phyloP scores from a whole-genome alignment of 2,329 filamentous ascomycete genomes.

The Fusarium zealandicum region DNA sequence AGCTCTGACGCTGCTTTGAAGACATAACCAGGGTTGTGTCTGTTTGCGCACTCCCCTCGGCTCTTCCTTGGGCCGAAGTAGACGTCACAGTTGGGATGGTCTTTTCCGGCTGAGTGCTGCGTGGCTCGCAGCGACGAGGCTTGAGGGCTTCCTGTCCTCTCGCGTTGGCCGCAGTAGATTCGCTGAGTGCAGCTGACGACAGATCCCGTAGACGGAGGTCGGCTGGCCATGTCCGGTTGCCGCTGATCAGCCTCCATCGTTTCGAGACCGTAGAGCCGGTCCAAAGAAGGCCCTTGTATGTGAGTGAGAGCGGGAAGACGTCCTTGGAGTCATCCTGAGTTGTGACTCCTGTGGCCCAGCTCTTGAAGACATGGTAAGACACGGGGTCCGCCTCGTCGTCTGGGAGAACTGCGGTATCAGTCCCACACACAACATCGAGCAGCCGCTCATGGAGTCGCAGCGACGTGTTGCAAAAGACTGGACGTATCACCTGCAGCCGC shows the following conservation, averaged over 20 bases:
- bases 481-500: slow-evolving; percentile 36
- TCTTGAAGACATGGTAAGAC: slow-evolving; percentile 47
- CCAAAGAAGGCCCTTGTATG: slow-evolving; percentile 47
- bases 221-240: slow-evolving; percentile 46
- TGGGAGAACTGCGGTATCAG: neutral
- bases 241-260: slow-evolving; percentile 52
- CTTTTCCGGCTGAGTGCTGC: neutral
- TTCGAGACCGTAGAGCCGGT: slow-evolving; percentile 49
- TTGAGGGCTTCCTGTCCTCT: neutral
- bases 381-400: neutral
- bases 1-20: neutral
- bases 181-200: slow-evolving; percentile 1
- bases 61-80: neutral
- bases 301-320: slow-evolving; percentile 52
- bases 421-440: slow-evolving; percentile 40
- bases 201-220: neutral
- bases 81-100: too few species aligned
- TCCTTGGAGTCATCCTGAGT: slow-evolving; percentile 54
- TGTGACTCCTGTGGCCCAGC: slow-evolving; percentile 52
- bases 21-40: slow-evolving; percentile 10
- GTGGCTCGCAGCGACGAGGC: neutral
- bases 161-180: neutral
- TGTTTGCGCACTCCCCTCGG: neutral
- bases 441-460: slow-evolving; percentile 46
- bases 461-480: slow-evolving; percentile 48